Conservation (phyloP, 2,329 filamentous ascomycete species). For the Ceratocystis cacaofunesta region DNA sequence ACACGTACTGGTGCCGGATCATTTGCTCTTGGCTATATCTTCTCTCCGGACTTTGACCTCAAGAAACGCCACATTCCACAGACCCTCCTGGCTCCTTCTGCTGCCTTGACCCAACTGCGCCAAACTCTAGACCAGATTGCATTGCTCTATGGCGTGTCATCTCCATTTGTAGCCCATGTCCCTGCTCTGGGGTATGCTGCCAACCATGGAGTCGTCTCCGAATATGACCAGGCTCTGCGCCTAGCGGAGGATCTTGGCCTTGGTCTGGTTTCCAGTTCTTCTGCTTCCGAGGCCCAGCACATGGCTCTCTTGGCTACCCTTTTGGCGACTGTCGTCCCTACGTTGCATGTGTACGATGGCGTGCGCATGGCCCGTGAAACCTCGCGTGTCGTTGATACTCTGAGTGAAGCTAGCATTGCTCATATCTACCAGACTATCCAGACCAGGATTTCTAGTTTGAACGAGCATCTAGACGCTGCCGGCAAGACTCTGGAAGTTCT, state of each 20-base stretch:
- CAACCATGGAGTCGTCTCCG: slow-evolving; percentile 58
- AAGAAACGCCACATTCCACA: slow-evolving; percentile 85
- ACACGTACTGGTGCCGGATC: slow-evolving; percentile 78
- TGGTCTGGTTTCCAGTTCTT: slow-evolving; percentile 70
- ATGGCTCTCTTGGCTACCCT: slow-evolving; percentile 83
- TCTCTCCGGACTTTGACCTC: slow-evolving; percentile 90
- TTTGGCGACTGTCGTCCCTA: slow-evolving; percentile 63
- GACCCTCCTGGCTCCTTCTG: slow-evolving; percentile 73
- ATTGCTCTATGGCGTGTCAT: slow-evolving; percentile 78
- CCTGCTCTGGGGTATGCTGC: slow-evolving; percentile 75
- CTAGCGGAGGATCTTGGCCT: slow-evolving; percentile 82
- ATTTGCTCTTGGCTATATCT: slow-evolving; percentile 90
- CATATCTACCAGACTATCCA: slow-evolving; percentile 53
- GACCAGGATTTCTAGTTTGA: slow-evolving; percentile 44
- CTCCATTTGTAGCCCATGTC: slow-evolving; percentile 83
- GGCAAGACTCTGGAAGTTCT: slow-evolving; percentile 58
- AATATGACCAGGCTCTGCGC: slow-evolving; percentile 69
- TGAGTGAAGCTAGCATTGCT: slow-evolving; percentile 56
- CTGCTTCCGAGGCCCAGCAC: slow-evolving; percentile 84
- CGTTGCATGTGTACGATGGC: slow-evolving; percentile 78
- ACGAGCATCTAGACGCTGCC: slow-evolving; percentile 57
- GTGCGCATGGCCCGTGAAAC: slow-evolving; percentile 71
- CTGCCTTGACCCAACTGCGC: slow-evolving; percentile 66
- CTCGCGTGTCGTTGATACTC: slow-evolving; percentile 64
- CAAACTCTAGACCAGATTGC: slow-evolving; percentile 81